Evolutionary conservation across 163 green algal species (phyloP).

Genomic region (Chloromonas sp.): DNA sequence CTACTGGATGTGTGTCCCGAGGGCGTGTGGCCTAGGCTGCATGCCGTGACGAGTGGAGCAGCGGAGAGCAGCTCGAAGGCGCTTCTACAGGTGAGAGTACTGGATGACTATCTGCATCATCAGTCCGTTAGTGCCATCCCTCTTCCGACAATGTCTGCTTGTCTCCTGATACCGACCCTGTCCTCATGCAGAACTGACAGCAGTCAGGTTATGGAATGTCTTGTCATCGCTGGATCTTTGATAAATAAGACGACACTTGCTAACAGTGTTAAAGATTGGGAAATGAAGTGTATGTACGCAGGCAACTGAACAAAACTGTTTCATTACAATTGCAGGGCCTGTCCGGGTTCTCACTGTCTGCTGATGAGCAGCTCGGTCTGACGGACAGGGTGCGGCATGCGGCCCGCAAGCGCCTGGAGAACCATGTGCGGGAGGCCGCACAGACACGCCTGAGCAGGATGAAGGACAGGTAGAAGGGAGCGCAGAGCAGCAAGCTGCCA

Average conservation of each 20-base stretch:
- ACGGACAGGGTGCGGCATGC: constrained; percentile 17
- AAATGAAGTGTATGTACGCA: too few relatives aligned
- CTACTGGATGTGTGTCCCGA: constrained; percentile 60
- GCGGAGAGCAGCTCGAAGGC: constrained; percentile 10
- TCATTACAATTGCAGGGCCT: constrained; percentile 19
- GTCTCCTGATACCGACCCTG: too few relatives aligned
- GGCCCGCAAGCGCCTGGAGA: constrained; percentile 29
- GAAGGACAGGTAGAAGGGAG: constrained; percentile 62
- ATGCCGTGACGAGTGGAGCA: constrained; percentile 29
- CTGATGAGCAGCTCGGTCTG: constrained; percentile 28
- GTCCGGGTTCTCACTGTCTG: constrained; percentile 43
- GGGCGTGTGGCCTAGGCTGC: constrained; percentile 71
- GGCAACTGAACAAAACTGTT: too few relatives aligned
- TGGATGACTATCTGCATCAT: neutral
- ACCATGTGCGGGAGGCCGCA: constrained; percentile 64
- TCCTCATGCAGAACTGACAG: too few relatives aligned
- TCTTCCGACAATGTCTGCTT: too few relatives aligned
- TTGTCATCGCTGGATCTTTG: too few relatives aligned
- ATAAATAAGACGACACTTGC: too few relatives aligned
- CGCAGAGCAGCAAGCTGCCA: neutral
- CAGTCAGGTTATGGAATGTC: too few relatives aligned
- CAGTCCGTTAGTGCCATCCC: neutral
- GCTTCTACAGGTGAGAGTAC: constrained; percentile 13
- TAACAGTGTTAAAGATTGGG: too few relatives aligned
- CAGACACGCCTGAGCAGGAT: constrained; percentile 71